Evolutionary conservation across 75 land plant species (phyloP), one percentile per base, ranked within the genome.

Genomic region (Ceratopteris richardii): DNA sequence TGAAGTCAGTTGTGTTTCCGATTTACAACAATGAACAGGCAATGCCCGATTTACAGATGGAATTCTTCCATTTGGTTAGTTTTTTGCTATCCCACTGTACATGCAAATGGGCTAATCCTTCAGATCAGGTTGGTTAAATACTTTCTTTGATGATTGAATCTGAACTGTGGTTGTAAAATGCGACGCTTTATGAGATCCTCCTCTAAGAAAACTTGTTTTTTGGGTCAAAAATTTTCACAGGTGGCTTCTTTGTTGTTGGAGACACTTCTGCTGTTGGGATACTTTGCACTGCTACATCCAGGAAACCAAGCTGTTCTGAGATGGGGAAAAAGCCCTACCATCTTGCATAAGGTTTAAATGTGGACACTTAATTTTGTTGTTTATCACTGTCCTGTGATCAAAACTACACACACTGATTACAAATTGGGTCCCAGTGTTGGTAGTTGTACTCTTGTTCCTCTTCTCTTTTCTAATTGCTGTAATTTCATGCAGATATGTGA

Each of bases 321-420:
- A 6, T 92, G 97, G 97, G 97, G 97, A 20, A 88, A 85, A 58
- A 80, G 87, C 37, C 94, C 94, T 1, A 92, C 93, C 17, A 88
- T 92, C 7, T 82, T 92, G 44, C 94, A 88, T 78, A 92, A 92
- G 89, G 97, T 85, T 29, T 48, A 33, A n/a, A n/a, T n/a, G n/a
- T n/a, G n/a, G n/a, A n/a, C n/a, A n/a, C n/a, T n/a, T n/a, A n/a
- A n/a, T n/a, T n/a, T 10, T 28, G 14, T 14, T 12, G 2, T 18
- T 50, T 14, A 21, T 23, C 57, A 25, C 16, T 9, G 6, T n/a
- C 20, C 31, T 25, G 36, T 5, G 20, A 56, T 44, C 42, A 44
- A 44, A 13, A 14, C 10, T 20, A 13, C 12, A 52, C 19, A 11
- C 14, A 52, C 20, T 52, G 20, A n/a, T n/a, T n/a, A n/a, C n/a